Evolutionary conservation across 163 green algal species (phyloP).

Genomic region (Prototheca wickerhamii): DNA sequence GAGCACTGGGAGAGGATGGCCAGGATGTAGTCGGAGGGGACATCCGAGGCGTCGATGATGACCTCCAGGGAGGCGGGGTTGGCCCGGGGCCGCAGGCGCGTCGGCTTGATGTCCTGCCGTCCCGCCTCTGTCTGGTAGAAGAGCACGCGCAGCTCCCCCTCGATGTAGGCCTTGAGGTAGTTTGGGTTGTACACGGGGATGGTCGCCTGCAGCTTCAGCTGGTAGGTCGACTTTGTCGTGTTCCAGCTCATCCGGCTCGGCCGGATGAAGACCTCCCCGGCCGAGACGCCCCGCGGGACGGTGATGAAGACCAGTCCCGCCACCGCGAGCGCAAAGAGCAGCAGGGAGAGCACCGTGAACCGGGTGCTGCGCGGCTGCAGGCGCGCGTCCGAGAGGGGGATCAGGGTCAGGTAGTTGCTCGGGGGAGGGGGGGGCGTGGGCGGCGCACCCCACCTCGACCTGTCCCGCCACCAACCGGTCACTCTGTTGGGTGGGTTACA

Average conservation of each 20-base stretch:
- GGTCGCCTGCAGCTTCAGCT: slow-evolving; percentile 35
- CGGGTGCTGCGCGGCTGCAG: slow-evolving; percentile 23
- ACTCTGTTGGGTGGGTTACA: not conserved
- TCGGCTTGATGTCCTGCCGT: slow-evolving; percentile 7
- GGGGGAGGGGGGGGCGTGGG: slow-evolving; percentile 13
- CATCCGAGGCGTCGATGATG: slow-evolving; percentile 39
- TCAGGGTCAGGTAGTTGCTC: slow-evolving; percentile 48
- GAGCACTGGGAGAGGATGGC: slow-evolving; percentile 37
- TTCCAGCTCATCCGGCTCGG: slow-evolving; percentile 49
- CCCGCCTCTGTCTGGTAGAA: slow-evolving; percentile 49
- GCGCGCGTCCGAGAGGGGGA: slow-evolving; percentile 37
- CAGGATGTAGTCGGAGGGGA: slow-evolving; percentile 43
- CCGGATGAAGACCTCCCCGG: slow-evolving; percentile 38
- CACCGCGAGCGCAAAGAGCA: slow-evolving; percentile 2
- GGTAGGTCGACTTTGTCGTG: slow-evolving; percentile 37
- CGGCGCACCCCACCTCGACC: not conserved
- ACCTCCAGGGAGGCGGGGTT: slow-evolving; percentile 27
- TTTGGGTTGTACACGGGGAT: slow-evolving; percentile 54
- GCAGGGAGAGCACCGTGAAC: slow-evolving; percentile 15
- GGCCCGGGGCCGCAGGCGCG: slow-evolving; percentile 15
- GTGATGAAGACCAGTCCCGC: slow-evolving; percentile 34
- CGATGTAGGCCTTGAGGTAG: slow-evolving; percentile 34
- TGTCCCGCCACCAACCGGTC: not conserved
- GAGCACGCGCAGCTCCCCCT: slow-evolving; percentile 31
- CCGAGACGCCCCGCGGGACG: slow-evolving; percentile 37